Conservation (phyloP, 208 protist genomes). For the Leishmania turanica region DNA sequence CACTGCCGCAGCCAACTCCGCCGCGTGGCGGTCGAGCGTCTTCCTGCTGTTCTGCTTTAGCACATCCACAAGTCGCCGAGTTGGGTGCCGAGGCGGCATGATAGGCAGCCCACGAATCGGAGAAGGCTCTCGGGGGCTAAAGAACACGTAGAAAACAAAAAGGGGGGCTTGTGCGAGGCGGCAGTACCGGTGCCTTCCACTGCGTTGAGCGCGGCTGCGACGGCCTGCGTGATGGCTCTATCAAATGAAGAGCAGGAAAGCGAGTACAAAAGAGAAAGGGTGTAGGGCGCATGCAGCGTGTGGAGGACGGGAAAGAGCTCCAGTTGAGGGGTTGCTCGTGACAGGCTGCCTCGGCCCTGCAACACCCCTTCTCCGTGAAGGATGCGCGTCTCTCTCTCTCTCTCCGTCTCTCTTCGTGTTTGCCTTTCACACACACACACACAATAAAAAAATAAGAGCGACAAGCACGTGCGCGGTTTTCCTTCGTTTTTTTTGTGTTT, state of each 20-base stretch:
- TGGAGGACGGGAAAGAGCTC: neutral
- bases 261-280: neutral
- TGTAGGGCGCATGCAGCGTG: neutral
- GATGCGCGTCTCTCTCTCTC: neutral
- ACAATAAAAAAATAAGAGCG: neutral
- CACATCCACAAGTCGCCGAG: slow-evolving; percentile 72
- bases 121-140: neutral
- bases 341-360: neutral
- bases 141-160: neutral
- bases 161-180: neutral
- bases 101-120: too few species aligned
- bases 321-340: neutral
- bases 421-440: neutral
- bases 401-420: neutral
- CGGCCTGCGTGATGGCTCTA: neutral
- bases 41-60: slow-evolving; percentile 64
- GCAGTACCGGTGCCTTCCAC: neutral
- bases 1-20: slow-evolving; percentile 49
- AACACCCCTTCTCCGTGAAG: neutral
- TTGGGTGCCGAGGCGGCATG: slow-evolving; percentile 71
- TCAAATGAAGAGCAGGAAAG: neutral
- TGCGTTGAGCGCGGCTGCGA: neutral
- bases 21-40: slow-evolving; percentile 59
- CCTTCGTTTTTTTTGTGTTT: neutral
- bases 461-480: neutral